phyloP scores from a whole-genome alignment of 225 moss, liverwort and hornwort genomes.

The Bryum argenteum region DNA sequence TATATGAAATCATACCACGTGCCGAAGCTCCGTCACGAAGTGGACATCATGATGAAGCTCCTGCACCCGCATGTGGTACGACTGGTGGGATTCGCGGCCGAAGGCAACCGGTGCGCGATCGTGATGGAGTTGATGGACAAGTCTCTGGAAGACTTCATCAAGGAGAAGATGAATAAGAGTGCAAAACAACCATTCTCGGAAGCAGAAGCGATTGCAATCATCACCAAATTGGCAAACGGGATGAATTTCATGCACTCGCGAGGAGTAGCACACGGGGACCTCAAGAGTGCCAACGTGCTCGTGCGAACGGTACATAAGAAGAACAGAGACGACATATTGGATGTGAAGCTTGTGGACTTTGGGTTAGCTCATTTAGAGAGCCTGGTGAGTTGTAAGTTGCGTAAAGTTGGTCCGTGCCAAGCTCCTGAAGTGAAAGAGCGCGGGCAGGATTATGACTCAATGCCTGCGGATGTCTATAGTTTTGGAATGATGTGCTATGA shows the following conservation, averaged over 20 bases:
- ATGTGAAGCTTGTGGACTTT: constrained; percentile 47
- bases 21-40: constrained; percentile 1
- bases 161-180: background rate
- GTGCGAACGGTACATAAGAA: constrained; percentile 11
- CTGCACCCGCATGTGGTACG: constrained; percentile 21
- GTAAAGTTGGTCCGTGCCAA: background rate
- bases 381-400: no score
- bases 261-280: constrained; percentile 35
- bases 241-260: constrained; percentile 37
- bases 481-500: background rate
- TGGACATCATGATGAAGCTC: constrained; percentile 19
- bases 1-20: background rate
- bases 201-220: constrained; percentile 24
- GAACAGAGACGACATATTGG: background rate
- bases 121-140: constrained; percentile 31
- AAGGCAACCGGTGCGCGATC: constrained; percentile 21
- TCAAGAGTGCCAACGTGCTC: constrained; percentile 42
- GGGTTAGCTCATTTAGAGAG: constrained; percentile 25
- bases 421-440: background rate
- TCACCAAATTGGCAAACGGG: constrained; percentile 37
- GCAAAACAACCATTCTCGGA: constrained; percentile 18
- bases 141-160: background rate
- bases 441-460: background rate
- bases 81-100: constrained; percentile 20
- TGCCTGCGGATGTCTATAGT: background rate